Evolutionary conservation across 495 filamentous ascomycete genomes (phyloP).

Genomic region (Sabuloglossum arenarium): DNA sequence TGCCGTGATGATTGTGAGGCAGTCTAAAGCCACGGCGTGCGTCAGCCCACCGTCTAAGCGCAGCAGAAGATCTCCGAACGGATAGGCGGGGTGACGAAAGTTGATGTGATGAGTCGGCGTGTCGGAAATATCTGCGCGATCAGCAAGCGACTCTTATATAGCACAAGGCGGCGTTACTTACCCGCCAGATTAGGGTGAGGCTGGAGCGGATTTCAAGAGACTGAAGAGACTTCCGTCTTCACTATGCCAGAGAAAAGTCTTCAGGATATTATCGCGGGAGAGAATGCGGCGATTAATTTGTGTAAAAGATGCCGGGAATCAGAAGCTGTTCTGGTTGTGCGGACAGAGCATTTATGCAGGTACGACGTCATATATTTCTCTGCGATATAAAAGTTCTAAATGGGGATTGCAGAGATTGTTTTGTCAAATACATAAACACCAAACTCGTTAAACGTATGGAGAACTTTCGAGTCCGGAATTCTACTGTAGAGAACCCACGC

Average conservation of each 20-base stretch:
- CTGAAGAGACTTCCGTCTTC: background rate
- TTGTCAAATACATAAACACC: conserved; percentile 45
- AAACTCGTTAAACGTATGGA: conserved; percentile 70
- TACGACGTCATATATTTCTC: background rate
- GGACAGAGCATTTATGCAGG: conserved; percentile 5
- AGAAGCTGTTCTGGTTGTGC: background rate
- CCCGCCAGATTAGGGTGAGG: too few relatives aligned
- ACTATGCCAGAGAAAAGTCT: background rate
- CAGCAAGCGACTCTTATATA: background rate
- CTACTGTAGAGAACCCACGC: conserved; percentile 19
- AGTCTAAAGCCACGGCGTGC: background rate
- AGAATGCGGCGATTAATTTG: background rate
- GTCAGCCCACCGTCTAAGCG: too few relatives aligned
- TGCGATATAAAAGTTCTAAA: background rate
- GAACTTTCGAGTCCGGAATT: conserved; percentile 26
- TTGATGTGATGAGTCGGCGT: background rate
- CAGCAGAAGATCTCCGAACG: too few relatives aligned
- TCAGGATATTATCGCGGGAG: background rate
- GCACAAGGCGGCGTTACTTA: too few relatives aligned
- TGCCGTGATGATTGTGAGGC: background rate
- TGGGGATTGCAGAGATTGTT: conserved; percentile 38
- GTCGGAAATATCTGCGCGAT: background rate
- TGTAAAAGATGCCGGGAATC: conserved; percentile 4
- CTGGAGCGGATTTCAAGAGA: background rate
- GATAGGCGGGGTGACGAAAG: background rate